Conservation (phyloP, 768 basidiomycete species). For the Phanerochaete carnosa region DNA sequence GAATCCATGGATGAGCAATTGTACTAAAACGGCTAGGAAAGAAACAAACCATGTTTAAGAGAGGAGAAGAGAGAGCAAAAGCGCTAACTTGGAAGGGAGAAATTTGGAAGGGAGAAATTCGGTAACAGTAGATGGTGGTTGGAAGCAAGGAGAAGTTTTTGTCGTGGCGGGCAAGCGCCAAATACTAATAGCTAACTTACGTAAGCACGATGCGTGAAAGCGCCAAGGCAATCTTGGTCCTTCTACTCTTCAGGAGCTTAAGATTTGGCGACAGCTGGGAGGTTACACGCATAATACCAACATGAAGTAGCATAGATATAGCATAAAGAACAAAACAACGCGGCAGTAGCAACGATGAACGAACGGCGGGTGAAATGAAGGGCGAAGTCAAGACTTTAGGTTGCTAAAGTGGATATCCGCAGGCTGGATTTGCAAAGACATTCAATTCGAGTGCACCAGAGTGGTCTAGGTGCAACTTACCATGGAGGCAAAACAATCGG, state of each 20-base stretch:
- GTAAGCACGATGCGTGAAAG: not conserved
- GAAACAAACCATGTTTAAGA: conserved; percentile 23
- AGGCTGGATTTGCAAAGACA: not conserved
- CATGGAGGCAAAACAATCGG: not conserved
- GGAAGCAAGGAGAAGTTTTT: conserved; percentile 7
- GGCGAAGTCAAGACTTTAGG: not conserved
- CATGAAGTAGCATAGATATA: not conserved
- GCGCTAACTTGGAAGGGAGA: not conserved
- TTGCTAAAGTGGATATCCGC: not conserved
- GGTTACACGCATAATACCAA: too few relatives aligned
- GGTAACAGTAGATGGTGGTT: conserved; percentile 1
- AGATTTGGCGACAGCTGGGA: too few relatives aligned
- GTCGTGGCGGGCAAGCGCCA: conserved; percentile 4
- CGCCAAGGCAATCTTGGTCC: too few relatives aligned
- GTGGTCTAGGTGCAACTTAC: not conserved
- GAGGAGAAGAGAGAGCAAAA: conserved; percentile 15
- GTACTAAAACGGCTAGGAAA: not conserved
- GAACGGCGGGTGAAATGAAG: not conserved
- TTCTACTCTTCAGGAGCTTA: too few relatives aligned
- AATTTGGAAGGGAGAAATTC: conserved; percentile 10
- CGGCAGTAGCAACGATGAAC: not conserved
- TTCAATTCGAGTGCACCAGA: not conserved
- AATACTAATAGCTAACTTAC: not conserved
- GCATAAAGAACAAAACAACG: not conserved
- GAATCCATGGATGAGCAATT: not conserved